These are phyloP conservation scores for Panicum virgatum DNA, from an alignment of 202 grass and related monocot genomes.

Conservation along the genomic window DNA sequence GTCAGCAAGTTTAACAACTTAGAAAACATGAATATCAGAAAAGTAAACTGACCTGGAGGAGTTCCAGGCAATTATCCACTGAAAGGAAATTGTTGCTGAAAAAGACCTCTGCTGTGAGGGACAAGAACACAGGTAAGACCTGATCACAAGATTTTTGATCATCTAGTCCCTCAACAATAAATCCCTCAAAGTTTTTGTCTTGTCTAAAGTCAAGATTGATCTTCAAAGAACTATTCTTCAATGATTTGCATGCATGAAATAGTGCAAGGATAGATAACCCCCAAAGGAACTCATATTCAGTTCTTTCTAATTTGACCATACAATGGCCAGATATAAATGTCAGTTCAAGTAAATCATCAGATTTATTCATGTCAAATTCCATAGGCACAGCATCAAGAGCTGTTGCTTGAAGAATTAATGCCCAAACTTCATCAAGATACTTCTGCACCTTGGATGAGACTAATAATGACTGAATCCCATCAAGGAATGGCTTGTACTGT, in stretches of 20 bases:
- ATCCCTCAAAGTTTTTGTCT: slow-evolving; percentile 35
- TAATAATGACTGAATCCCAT: slow-evolving; percentile 85
- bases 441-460: slow-evolving; percentile 89
- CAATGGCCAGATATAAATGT: slow-evolving; percentile 75
- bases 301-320: slow-evolving; percentile 74
- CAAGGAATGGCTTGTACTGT: slow-evolving; percentile 96
- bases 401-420: slow-evolving; percentile 81
- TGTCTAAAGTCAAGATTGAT: slow-evolving; percentile 44
- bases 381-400: slow-evolving; percentile 72
- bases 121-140: slow-evolving; percentile 56
- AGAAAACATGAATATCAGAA: slow-evolving; percentile 3
- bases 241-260: slow-evolving; percentile 55
- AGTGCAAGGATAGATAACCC: slow-evolving; percentile 74
- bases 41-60: slow-evolving; percentile 69
- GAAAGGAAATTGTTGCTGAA: slow-evolving; percentile 70
- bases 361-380: slow-evolving; percentile 51
- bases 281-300: slow-evolving; percentile 86
- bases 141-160: slow-evolving; percentile 60
- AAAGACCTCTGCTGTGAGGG: slow-evolving; percentile 76
- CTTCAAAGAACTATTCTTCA: slow-evolving; percentile 45
- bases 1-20: slow-evolving; percentile 11
- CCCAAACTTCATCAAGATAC: slow-evolving; percentile 84
- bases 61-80: slow-evolving; percentile 65
- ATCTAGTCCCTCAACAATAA: slow-evolving; percentile 50
- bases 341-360: slow-evolving; percentile 42